Percentiles rank a stretch among this genome's conserved stretches.
These are phyloP conservation scores for Suillus americanus DNA, from an alignment of 768 basidiomycete genomes.

Conservation along the genomic window DNA sequence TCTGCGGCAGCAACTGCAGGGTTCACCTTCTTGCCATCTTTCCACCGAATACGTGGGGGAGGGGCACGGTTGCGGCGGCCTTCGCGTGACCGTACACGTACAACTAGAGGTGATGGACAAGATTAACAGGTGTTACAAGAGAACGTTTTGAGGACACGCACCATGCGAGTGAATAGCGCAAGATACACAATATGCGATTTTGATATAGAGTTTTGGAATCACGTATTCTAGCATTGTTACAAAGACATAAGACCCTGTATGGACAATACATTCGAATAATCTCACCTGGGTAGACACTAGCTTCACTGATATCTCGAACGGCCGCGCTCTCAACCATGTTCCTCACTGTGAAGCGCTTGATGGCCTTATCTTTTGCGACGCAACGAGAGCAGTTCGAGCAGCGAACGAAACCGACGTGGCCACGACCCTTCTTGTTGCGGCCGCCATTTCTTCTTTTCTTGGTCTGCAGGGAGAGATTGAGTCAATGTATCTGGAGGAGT, in stretches of 20 bases:
- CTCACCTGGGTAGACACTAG: slow-evolving; percentile 88
- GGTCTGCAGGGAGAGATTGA: slow-evolving; percentile 54
- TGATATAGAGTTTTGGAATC: slow-evolving; percentile 97
- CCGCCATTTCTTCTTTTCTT: slow-evolving; percentile 99
- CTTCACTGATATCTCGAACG: slow-evolving; percentile 95
- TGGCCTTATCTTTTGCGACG: slow-evolving; percentile 98
- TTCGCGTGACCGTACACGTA: slow-evolving; percentile 95
- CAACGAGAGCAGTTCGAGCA: slow-evolving; percentile 99
- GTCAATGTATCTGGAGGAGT: not conserved
- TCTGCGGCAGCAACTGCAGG: slow-evolving; percentile 92
- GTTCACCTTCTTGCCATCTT: slow-evolving; percentile 95
- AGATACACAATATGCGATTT: slow-evolving; percentile 98
- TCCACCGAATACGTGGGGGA: slow-evolving; percentile 94
- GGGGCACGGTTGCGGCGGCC: slow-evolving; percentile 97
- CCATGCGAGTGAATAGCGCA: slow-evolving; percentile 99
- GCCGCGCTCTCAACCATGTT: slow-evolving; percentile 99
- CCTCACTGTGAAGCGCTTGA: slow-evolving; percentile 98
- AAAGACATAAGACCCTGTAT: not conserved
- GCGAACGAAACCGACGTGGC: slow-evolving; percentile 91
- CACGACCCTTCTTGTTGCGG: slow-evolving; percentile 99
- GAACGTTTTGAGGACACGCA: slow-evolving; percentile 36
- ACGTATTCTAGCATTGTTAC: slow-evolving; percentile 69
- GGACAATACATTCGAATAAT: slow-evolving; percentile 9
- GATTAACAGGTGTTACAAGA: not conserved
- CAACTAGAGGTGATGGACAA: slow-evolving; percentile 56